phyloP scores from a whole-genome alignment of 1,284 basidiomycete genomes.

The Abortiporus biennis region DNA sequence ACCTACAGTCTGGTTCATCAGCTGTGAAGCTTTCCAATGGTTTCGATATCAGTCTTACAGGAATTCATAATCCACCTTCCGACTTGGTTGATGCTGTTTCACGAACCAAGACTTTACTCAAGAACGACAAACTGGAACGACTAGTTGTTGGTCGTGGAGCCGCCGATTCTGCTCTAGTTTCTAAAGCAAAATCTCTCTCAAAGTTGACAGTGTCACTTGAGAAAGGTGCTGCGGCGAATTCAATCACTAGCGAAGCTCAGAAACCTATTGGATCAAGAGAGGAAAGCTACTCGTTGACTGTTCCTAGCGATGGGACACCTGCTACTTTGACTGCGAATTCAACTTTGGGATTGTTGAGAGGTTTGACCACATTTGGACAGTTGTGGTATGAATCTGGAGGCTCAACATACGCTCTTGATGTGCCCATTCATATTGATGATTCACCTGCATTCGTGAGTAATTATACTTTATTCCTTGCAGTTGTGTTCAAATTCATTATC shows the following conservation, averaged over 20 bases:
- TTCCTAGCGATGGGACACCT: constrained; percentile 53
- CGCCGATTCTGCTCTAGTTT: constrained; percentile 28
- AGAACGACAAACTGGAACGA: constrained; percentile 36
- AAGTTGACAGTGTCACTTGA: constrained; percentile 37
- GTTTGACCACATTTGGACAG: constrained; percentile 80
- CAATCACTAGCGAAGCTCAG: constrained; percentile 51
- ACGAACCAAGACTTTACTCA: constrained; percentile 31
- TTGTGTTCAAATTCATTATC: neutral
- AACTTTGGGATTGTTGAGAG: constrained; percentile 74
- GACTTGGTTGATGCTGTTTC: constrained; percentile 41
- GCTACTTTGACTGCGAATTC: constrained; percentile 66
- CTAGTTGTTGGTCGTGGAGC: constrained; percentile 43
- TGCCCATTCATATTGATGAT: constrained; percentile 58
- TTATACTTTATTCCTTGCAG: neutral
- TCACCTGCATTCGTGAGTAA: constrained; percentile 54
- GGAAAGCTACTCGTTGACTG: constrained; percentile 61
- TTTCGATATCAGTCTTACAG: constrained; percentile 37
- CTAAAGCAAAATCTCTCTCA: constrained; percentile 21
- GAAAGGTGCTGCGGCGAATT: constrained; percentile 23
- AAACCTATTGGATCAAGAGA: constrained; percentile 45
- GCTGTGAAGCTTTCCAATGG: constrained; percentile 41
- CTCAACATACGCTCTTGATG: constrained; percentile 49
- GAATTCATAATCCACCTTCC: constrained; percentile 20
- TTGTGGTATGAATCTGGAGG: constrained; percentile 57
- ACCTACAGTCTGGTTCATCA: constrained; percentile 40